phyloP scores from a whole-genome alignment of 2,329 filamentous ascomycete species.

The Falciphora oryzae region DNA sequence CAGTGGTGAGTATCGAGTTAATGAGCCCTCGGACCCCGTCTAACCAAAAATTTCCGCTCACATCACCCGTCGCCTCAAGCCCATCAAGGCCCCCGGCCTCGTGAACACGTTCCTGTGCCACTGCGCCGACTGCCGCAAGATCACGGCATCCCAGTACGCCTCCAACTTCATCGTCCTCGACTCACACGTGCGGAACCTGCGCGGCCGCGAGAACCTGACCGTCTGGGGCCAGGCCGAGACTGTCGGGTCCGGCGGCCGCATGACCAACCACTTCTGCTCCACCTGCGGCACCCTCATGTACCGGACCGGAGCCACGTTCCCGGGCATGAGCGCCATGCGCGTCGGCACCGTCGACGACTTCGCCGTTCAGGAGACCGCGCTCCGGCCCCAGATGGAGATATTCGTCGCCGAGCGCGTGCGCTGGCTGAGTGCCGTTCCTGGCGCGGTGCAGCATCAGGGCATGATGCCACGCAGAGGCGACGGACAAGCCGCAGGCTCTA shows the following conservation, averaged over 20 bases:
- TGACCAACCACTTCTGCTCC: constrained; percentile 58
- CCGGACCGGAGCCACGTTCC: constrained; percentile 30
- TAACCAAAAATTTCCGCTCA: background rate
- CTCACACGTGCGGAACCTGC: constrained; percentile 38
- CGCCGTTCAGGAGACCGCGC: constrained; percentile 37
- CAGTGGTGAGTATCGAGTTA: constrained; percentile 37
- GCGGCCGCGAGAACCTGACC: constrained; percentile 45
- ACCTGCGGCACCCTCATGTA: constrained; percentile 53
- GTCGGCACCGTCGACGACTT: constrained; percentile 50
- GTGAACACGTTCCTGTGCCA: constrained; percentile 51
- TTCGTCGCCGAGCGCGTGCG: constrained; percentile 37
- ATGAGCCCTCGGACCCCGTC: background rate
- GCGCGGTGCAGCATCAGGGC: too few relatives aligned
- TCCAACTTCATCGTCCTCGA: constrained; percentile 49
- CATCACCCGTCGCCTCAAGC: constrained; percentile 25
- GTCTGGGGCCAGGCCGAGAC: constrained; percentile 40
- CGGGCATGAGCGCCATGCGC: constrained; percentile 34
- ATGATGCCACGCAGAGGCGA: too few relatives aligned
- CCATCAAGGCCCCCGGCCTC: constrained; percentile 38
- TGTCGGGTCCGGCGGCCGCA: constrained; percentile 38
- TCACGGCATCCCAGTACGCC: constrained; percentile 57
- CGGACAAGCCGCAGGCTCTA: too few relatives aligned
- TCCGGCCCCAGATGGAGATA: constrained; percentile 40
- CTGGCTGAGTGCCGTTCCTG: too few relatives aligned
- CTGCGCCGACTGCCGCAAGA: constrained; percentile 56